Percentiles rank a stretch among this genome's conserved stretches.
Evolutionary conservation across 177 flowering plant species (phyloP).

Genomic region (Tripterygium wilfordii): DNA sequence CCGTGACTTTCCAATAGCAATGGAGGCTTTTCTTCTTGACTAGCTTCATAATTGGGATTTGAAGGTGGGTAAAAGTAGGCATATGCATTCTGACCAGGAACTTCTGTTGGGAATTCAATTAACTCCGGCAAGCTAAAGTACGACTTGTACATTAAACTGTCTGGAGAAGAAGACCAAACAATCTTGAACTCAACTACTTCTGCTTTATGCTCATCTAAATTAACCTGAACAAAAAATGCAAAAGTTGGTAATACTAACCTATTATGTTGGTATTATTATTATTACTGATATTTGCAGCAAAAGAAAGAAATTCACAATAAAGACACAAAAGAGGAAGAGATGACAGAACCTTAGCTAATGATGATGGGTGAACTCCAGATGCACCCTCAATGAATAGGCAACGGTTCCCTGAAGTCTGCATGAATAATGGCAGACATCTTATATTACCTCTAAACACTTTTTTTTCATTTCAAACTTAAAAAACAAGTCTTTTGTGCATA

Average conservation of each 20-base stretch:
- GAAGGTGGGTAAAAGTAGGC: constrained; percentile 95
- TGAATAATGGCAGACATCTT: constrained; percentile 6
- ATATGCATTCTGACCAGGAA: constrained; percentile 78
- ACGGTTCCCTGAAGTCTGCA: constrained; percentile 50
- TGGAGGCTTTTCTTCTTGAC: constrained; percentile 80
- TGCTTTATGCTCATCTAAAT: constrained; percentile 38
- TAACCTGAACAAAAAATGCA: too few relatives aligned
- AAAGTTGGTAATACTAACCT: too few relatives aligned
- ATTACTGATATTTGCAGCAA: too few relatives aligned
- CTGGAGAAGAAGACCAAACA: constrained; percentile 78
- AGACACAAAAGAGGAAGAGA: not conserved
- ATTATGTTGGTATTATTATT: too few relatives aligned
- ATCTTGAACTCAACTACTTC: constrained; percentile 51
- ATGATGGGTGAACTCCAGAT: constrained; percentile 58
- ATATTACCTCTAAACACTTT: too few relatives aligned
- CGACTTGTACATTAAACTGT: constrained; percentile 42
- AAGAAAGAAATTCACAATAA: not conserved
- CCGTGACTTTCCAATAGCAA: constrained; percentile 84
- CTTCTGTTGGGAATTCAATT: constrained; percentile 83
- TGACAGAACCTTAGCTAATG: constrained; percentile 52
- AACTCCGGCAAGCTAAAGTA: constrained; percentile 77
- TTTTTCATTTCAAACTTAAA: too few relatives aligned
- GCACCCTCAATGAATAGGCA: constrained; percentile 81
- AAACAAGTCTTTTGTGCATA: constrained; percentile 24
- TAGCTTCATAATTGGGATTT: constrained; percentile 59